Conservation (phyloP, 1,284 basidiomycete species). For the Marasmius sp. region DNA sequence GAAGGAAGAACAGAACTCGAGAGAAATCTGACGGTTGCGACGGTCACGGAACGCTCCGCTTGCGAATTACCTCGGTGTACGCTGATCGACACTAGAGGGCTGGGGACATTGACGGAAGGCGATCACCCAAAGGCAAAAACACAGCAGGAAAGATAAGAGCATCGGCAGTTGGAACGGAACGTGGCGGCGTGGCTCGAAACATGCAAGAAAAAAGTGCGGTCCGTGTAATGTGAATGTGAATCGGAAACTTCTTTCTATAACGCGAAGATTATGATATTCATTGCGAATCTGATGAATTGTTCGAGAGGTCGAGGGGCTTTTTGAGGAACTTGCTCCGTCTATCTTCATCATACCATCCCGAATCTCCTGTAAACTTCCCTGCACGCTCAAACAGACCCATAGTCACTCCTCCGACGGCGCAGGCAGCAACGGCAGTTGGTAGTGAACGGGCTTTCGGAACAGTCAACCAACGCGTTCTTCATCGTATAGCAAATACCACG, state of each 20-base stretch:
- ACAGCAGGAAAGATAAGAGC: too few species aligned
- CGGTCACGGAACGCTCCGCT: too few species aligned
- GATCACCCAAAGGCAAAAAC: too few species aligned
- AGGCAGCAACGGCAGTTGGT: slow-evolving; percentile 81
- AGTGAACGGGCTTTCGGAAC: slow-evolving; percentile 70
- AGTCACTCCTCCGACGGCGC: slow-evolving; percentile 76
- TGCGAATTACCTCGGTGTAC: too few species aligned
- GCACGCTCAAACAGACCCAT: slow-evolving; percentile 86
- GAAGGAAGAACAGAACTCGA: too few species aligned
- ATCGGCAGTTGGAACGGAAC: too few species aligned
- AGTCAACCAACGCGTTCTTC: neutral
- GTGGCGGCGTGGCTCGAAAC: too few species aligned
- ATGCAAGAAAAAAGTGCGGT: too few species aligned
- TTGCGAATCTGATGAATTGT: neutral
- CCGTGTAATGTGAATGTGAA: too few species aligned
- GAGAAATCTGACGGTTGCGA: too few species aligned
- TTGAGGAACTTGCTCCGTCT: slow-evolving; percentile 10
- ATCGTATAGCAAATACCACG: slow-evolving; percentile 24
- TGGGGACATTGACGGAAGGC: too few species aligned
- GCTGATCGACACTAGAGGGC: too few species aligned
- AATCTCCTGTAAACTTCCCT: slow-evolving; percentile 58
- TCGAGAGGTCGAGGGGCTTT: slow-evolving; percentile 1
- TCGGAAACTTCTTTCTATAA: slow-evolving; percentile 21
- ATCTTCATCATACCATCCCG: slow-evolving; percentile 25
- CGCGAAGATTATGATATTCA: neutral